Evolutionary conservation across 495 filamentous ascomycete genomes (phyloP), one percentile per base, ranked within the genome.

Genomic region (Annulohypoxylon maeteangense): DNA sequence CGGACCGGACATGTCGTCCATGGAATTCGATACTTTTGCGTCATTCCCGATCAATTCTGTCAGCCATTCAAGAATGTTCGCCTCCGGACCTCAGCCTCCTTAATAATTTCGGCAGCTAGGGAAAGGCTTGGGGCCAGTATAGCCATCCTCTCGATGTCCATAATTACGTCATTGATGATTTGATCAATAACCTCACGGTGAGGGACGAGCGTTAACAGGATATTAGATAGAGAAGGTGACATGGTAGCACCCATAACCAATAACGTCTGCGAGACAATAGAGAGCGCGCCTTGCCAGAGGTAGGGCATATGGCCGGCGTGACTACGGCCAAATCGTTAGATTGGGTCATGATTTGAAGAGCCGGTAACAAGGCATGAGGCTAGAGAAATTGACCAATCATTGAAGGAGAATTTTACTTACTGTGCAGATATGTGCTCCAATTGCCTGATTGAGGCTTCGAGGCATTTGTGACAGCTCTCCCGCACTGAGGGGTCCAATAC

Each of bases 221-320:
- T 85, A 42, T 81, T 84, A 11, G 87, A 88, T 8, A 94, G 85
- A 7, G 88, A 88, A 10, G 88, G 89, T n/a, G 89, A 92, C 89
- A 94, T 92, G 16, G 89, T 93, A 54, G 91, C 91, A 6, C 91
- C 91, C 92, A 94, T 94, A 36, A 94, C 87, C 40, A 95, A 78
- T 31, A 94, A 82, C 1, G 90, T 90, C 79, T 94, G 92, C 7
- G 90, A 92, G 23, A 94, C 90, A 74, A 95, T 91, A 54, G 90
- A 92, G 45, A 94, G 83, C 1, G 92, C 92, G 34, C 92, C 92
- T 81, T 93, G 91, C 91, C 91, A 93, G 14, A 94, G 85, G 79
- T 94, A 94, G n/a, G 91, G 92, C 78, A 95, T 90, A 72, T 94
- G 92, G 62, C 92, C 92, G 72, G 91, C 91, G 72, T 92, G 91